Conservation (phyloP, 805 yeast genomes). For the Ogataea allantospora region DNA sequence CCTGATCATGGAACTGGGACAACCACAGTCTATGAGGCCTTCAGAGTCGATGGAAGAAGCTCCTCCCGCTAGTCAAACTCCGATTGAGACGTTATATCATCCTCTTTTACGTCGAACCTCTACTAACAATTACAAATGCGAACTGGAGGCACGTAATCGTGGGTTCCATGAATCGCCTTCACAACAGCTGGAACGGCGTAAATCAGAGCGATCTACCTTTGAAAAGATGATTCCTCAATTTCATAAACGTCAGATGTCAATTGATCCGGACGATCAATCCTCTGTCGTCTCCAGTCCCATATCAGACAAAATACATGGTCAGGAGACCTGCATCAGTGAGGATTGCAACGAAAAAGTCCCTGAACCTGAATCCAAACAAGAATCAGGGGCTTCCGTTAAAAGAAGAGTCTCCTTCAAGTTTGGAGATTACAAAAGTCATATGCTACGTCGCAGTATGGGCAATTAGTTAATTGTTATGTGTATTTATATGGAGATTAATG, state of each 20-base stretch:
- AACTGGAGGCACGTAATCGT: slow-evolving; percentile 22
- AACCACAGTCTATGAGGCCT: slow-evolving; percentile 4
- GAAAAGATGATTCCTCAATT: slow-evolving; percentile 26
- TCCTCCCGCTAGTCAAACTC: slow-evolving; percentile 23
- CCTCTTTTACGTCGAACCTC: slow-evolving; percentile 15
- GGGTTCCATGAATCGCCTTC: slow-evolving; percentile 7
- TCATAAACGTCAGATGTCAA: slow-evolving; percentile 21
- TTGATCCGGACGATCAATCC: slow-evolving; percentile 9
- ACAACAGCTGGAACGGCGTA: slow-evolving; percentile 15
- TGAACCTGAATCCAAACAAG: background rate
- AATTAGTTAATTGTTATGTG: slow-evolving; percentile 4
- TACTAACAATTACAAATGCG: slow-evolving; percentile 24
- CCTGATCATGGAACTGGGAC: slow-evolving; percentile 1
- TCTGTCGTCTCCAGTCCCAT: slow-evolving; percentile 13
- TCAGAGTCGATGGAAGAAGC: slow-evolving; percentile 15
- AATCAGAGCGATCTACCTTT: slow-evolving; percentile 21
- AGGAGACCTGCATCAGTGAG: background rate
- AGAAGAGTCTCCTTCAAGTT: slow-evolving; percentile 24
- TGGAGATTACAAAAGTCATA: slow-evolving; percentile 25
- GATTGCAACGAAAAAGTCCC: slow-evolving; percentile 1
- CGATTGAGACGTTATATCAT: slow-evolving; percentile 12
- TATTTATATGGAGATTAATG: background rate
- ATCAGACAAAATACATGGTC: slow-evolving; percentile 12
- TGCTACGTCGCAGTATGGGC: slow-evolving; percentile 26
- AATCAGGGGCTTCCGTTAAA: background rate